These are phyloP conservation scores for Entomortierella parvispora DNA, from an alignment of 192 early-diverging fungal species.

Conservation along the genomic window DNA sequence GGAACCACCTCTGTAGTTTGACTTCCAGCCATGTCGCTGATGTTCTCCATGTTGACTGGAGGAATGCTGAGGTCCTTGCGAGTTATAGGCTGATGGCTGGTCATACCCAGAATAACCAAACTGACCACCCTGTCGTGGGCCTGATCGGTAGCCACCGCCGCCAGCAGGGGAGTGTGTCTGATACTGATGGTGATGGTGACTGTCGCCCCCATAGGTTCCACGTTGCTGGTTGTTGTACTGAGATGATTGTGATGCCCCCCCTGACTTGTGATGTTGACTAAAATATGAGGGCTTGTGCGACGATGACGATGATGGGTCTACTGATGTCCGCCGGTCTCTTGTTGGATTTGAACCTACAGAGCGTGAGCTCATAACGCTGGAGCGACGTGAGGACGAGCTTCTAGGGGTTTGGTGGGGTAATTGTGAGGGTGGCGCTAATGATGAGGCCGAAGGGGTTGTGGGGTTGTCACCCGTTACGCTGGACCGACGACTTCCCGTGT, in stretches of 20 bases:
- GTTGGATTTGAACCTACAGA: slow-evolving; percentile 16
- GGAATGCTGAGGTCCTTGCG: slow-evolving; percentile 2
- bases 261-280: not conserved
- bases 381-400: slow-evolving; percentile 28
- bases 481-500: slow-evolving; percentile 27
- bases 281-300: slow-evolving; percentile 5
- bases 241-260: not conserved
- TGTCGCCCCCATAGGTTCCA: too few species aligned
- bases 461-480: slow-evolving; percentile 21
- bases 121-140: slow-evolving; percentile 9
- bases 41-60: slow-evolving; percentile 17
- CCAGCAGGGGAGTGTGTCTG: too few species aligned
- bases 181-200: not conserved
- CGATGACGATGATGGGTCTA: slow-evolving; percentile 10
- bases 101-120: slow-evolving; percentile 10
- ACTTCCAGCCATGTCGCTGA: slow-evolving; percentile 16
- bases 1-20: slow-evolving; percentile 21
- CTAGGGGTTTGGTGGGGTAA: slow-evolving; percentile 10
- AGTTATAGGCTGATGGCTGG: not conserved
- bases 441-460: too few species aligned
- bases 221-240: not conserved
- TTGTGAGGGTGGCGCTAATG: slow-evolving; percentile 1
- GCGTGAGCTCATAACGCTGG: slow-evolving; percentile 34
- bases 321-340: slow-evolving; percentile 24
- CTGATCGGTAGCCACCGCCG: too few species aligned